A percentile compares a stretch with the other conserved stretches of the same genome.
Evolutionary conservation across 2,329 filamentous ascomycete species (phyloP).

Genomic region (Metarhizium humberi): DNA sequence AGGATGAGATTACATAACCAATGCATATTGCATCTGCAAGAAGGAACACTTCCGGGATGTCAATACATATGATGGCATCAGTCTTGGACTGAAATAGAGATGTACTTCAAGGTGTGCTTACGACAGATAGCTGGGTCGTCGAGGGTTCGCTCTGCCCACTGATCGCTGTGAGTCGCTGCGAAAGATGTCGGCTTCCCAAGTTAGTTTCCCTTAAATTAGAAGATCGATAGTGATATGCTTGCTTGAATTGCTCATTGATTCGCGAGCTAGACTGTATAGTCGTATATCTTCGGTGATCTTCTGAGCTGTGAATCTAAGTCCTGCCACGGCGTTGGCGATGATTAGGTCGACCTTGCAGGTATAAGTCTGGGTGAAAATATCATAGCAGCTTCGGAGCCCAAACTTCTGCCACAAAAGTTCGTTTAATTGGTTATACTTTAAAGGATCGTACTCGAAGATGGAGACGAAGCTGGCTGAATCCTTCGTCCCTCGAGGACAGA

Average conservation of each 20-base stretch:
- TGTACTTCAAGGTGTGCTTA: too few relatives aligned
- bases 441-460: slow-evolving; percentile 33
- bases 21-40: slow-evolving; percentile 60
- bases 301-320: slow-evolving; percentile 64
- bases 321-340: slow-evolving; percentile 71
- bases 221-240: too few relatives aligned
- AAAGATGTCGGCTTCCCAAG: slow-evolving; percentile 10
- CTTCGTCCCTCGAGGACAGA: slow-evolving; percentile 60
- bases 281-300: slow-evolving; percentile 68
- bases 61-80: neutral
- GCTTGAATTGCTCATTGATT: slow-evolving; percentile 74
- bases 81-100: neutral
- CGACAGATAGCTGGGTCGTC: slow-evolving; percentile 47
- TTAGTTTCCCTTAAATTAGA: neutral
- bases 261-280: slow-evolving; percentile 43
- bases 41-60: slow-evolving; percentile 46
- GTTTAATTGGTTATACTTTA: slow-evolving; percentile 45
- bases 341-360: slow-evolving; percentile 74
- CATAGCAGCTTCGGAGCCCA: slow-evolving; percentile 41
- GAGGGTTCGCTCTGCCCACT: slow-evolving; percentile 58
- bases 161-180: slow-evolving; percentile 19
- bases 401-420: slow-evolving; percentile 44
- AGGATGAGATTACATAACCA: slow-evolving; percentile 54
- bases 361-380: slow-evolving; percentile 57
- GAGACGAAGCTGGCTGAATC: slow-evolving; percentile 62